Conservation (phyloP, 345 rosid genomes). For the Eucalyptus caleyi region DNA sequence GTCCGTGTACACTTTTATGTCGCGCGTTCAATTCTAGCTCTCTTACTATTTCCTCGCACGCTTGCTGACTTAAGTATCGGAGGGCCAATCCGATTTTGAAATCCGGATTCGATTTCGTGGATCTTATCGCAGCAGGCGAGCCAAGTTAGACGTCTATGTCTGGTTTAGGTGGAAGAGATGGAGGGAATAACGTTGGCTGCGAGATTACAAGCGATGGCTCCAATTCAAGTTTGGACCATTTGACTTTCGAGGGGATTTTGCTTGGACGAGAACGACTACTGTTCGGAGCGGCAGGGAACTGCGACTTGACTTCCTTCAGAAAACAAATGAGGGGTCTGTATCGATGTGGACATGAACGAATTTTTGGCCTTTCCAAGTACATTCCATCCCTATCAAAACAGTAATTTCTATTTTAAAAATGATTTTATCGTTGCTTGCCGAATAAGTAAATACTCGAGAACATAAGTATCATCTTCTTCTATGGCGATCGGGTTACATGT, state of each 20-base stretch:
- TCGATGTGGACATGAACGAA: not conserved
- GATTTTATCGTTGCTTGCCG: not conserved
- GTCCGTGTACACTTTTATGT: not conserved
- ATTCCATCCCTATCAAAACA: not conserved
- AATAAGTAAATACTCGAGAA: not conserved
- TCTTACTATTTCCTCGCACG: not conserved
- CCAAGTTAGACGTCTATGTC: not conserved
- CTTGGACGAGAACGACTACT: not conserved
- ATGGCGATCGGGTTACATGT: accelerated
- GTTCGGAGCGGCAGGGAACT: not conserved
- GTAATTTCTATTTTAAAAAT: not conserved
- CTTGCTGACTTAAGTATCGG: not conserved
- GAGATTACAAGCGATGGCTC: not conserved
- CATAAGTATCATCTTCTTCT: accelerated
- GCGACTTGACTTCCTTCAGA: not conserved
- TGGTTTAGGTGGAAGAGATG: not conserved
- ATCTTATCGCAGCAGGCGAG: not conserved
- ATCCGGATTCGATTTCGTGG: not conserved
- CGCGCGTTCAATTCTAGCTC: not conserved
- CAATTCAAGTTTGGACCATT: not conserved
- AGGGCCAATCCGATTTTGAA: not conserved
- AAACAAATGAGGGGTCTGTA: not conserved
- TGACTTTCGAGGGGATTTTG: not conserved
- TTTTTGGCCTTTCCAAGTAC: not conserved
- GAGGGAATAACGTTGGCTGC: not conserved